Percentiles rank a stretch among this genome's conserved stretches.
Evolutionary conservation across 192 early-diverging fungal species (phyloP).

Genomic region (Dispira simplex): DNA sequence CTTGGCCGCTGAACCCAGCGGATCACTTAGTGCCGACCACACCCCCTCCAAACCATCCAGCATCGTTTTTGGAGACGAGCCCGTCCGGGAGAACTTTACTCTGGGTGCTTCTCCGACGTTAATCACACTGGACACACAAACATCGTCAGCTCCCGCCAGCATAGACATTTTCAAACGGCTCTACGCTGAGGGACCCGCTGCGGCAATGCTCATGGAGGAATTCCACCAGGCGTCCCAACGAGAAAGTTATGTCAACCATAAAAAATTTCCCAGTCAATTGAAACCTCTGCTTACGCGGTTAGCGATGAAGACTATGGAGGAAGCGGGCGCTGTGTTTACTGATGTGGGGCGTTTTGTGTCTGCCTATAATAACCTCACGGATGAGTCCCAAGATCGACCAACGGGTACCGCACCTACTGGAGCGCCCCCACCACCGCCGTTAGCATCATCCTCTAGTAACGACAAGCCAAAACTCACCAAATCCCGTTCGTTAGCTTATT

Average conservation of each 20-base stretch:
- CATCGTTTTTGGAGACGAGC: no score
- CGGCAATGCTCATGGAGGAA: background rate
- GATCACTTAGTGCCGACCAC: constrained; percentile 3
- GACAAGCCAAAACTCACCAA: no score
- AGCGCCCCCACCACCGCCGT: background rate
- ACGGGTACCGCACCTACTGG: background rate
- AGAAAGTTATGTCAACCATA: background rate
- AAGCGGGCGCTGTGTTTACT: background rate
- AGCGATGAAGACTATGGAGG: background rate
- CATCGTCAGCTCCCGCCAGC: no score
- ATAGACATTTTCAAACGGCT: no score
- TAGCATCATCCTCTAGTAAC: no score
- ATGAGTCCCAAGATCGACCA: background rate
- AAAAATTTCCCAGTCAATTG: background rate
- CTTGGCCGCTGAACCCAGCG: background rate
- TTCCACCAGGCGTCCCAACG: background rate
- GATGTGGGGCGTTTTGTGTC: constrained; percentile 4
- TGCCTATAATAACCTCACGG: background rate
- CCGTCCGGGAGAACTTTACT: no score
- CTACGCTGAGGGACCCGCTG: background rate
- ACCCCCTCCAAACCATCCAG: constrained; percentile 1
- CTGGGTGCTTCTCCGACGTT: no score
- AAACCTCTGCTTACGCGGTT: background rate
- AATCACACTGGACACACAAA: no score
- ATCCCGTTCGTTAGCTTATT: background rate